Conservation (phyloP, 2,329 filamentous ascomycete species). For the Pseudogymnoascus sp. region DNA sequence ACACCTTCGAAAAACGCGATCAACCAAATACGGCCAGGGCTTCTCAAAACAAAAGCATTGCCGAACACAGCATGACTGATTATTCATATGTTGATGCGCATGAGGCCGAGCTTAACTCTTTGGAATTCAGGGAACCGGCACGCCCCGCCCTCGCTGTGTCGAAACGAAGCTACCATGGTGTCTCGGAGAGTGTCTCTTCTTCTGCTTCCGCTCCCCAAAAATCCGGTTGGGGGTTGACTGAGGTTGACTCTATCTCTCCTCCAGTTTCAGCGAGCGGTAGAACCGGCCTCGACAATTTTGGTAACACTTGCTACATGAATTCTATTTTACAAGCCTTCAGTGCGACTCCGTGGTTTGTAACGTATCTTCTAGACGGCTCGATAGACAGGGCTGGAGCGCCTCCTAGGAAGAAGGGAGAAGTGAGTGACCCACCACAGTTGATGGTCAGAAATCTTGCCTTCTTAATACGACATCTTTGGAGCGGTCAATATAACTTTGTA, state of each 20-base stretch:
- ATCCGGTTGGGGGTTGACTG: constrained; percentile 31
- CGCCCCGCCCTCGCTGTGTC: constrained; percentile 46
- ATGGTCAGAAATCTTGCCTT: constrained; percentile 53
- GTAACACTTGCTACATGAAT: constrained; percentile 86
- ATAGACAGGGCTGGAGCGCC: constrained; percentile 60
- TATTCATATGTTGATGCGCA: constrained; percentile 12
- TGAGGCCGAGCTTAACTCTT: constrained; percentile 24
- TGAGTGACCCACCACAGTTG: constrained; percentile 45
- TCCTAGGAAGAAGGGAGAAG: constrained; percentile 53
- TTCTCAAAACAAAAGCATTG: constrained; percentile 44
- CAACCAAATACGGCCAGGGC: constrained; percentile 41
- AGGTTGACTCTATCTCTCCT: constrained; percentile 33
- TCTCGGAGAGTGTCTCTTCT: constrained; percentile 49
- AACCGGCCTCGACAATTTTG: constrained; percentile 73
- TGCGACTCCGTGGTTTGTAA: constrained; percentile 60
- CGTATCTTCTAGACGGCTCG: constrained; percentile 51
- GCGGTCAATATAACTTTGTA: constrained; percentile 31
- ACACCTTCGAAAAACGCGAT: constrained; percentile 30
- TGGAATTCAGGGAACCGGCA: constrained; percentile 27
- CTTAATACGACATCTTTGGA: constrained; percentile 38
- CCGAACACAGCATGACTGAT: constrained; percentile 39
- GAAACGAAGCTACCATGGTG: constrained; percentile 68
- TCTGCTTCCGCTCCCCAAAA: constrained; percentile 35
- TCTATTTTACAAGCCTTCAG: constrained; percentile 79
- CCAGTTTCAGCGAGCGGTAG: constrained; percentile 43